Conservation (phyloP, 805 yeast species). For the Starmerella cellae region DNA sequence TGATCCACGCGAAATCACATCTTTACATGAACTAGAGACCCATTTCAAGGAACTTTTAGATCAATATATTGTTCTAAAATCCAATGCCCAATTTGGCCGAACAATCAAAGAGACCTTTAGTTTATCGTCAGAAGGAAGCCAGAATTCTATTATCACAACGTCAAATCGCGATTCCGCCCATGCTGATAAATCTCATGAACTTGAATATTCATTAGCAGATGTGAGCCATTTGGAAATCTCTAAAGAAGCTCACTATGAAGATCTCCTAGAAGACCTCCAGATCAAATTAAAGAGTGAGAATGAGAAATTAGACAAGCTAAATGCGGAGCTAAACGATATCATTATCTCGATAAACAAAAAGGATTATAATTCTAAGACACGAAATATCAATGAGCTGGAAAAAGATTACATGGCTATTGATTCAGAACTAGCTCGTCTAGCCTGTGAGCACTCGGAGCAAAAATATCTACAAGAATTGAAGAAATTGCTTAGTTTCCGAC, state of each 20-base stretch:
- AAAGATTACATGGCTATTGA: not conserved
- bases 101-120: not conserved
- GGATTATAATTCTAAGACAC: not conserved
- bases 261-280: not conserved
- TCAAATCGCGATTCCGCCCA: too few relatives aligned
- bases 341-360: not conserved
- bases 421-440: not conserved
- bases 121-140: too few relatives aligned
- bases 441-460: not conserved
- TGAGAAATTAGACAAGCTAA: not conserved
- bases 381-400: not conserved
- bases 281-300: not conserved
- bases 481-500: not conserved
- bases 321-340: not conserved
- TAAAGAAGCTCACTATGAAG: slow-evolving; percentile 1
- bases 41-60: not conserved
- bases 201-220: not conserved
- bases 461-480: not conserved
- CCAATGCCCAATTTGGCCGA: not conserved
- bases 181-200: not conserved
- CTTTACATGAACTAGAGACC: not conserved
- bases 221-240: not conserved
- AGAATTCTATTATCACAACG: too few relatives aligned
- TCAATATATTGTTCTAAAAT: not conserved
- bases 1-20: not conserved